Conservation (phyloP, 1,284 basidiomycete species). For the Heterobasidion annosum region DNA sequence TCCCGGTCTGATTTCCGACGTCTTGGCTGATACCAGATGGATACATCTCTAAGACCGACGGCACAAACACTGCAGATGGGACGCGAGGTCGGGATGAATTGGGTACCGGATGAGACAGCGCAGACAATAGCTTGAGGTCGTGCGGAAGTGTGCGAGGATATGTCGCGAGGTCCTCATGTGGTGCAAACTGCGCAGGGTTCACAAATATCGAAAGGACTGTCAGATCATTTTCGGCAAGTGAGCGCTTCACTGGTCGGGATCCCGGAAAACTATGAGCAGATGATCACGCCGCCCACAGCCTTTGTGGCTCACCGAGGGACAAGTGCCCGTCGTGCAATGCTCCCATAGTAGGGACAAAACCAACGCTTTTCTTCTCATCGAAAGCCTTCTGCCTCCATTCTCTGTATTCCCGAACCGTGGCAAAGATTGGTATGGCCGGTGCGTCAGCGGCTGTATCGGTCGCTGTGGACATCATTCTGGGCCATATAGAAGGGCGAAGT, state of each 20-base stretch:
- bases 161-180: conserved; percentile 85
- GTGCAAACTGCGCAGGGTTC: conserved; percentile 96
- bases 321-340: conserved; percentile 93
- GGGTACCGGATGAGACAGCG: conserved; percentile 15
- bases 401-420: conserved; percentile 60
- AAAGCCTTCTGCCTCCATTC: conserved; percentile 70
- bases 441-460: conserved; percentile 2
- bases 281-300: not conserved
- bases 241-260: conserved; percentile 44
- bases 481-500: not conserved
- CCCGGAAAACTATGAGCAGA: conserved; percentile 7
- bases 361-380: conserved; percentile 60
- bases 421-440: conserved; percentile 70
- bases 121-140: conserved; percentile 48
- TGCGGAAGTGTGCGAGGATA: conserved; percentile 82
- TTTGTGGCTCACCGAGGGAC: conserved; percentile 65
- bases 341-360: conserved; percentile 96
- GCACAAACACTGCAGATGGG: conserved; percentile 73
- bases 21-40: conserved; percentile 81
- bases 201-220: conserved; percentile 96
- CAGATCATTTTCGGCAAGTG: conserved; percentile 71
- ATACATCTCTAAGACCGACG: conserved; percentile 78
- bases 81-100: conserved; percentile 20
- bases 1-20: conserved; percentile 71
- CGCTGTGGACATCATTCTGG: conserved; percentile 3